Percentiles rank a stretch among this genome's conserved stretches.
These are phyloP conservation scores for Vigna radiata DNA, from an alignment of 306 rosid genomes.

Conservation along the genomic window DNA sequence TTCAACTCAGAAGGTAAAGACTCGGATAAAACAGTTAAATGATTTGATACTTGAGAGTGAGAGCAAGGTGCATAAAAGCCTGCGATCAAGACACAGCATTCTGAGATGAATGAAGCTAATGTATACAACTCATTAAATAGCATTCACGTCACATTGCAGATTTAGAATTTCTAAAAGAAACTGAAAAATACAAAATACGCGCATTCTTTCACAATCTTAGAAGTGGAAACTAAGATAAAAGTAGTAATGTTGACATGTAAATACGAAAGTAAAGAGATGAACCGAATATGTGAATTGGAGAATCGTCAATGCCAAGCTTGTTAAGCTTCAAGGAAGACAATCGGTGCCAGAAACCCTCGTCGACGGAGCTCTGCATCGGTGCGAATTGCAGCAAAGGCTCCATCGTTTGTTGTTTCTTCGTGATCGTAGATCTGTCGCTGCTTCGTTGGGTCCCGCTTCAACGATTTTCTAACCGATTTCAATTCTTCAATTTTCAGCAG, in stretches of 20 bases:
- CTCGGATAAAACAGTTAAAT: constrained; percentile 77
- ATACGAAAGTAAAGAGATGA: constrained; percentile 9
- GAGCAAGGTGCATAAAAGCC: constrained; percentile 96
- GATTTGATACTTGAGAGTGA: constrained; percentile 82
- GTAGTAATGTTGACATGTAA: not conserved
- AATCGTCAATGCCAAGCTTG: constrained; percentile 96
- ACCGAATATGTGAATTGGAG: constrained; percentile 84
- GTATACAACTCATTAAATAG: not conserved
- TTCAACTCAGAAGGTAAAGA: constrained; percentile 76
- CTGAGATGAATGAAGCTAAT: constrained; percentile 28
- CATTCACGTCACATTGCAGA: not conserved
- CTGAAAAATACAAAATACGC: not conserved
- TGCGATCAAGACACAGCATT: constrained; percentile 45
- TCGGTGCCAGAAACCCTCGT: constrained; percentile 97
- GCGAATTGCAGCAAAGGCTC: constrained; percentile 77
- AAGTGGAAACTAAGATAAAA: not conserved
- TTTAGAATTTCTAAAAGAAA: not conserved
- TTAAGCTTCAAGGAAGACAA: constrained; percentile 92
- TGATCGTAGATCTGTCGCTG: constrained; percentile 2
- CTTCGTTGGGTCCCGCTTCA: constrained; percentile 19
- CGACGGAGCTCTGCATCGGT: constrained; percentile 84
- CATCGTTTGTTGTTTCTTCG: not conserved
- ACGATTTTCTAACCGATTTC: not conserved
- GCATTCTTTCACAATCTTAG: not conserved
- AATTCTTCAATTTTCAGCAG: not conserved